Percentiles rank a stretch among this genome's conserved stretches.
phyloP scores from a whole-genome alignment of 768 basidiomycete genomes.

The Hydnomerulius pinastri region DNA sequence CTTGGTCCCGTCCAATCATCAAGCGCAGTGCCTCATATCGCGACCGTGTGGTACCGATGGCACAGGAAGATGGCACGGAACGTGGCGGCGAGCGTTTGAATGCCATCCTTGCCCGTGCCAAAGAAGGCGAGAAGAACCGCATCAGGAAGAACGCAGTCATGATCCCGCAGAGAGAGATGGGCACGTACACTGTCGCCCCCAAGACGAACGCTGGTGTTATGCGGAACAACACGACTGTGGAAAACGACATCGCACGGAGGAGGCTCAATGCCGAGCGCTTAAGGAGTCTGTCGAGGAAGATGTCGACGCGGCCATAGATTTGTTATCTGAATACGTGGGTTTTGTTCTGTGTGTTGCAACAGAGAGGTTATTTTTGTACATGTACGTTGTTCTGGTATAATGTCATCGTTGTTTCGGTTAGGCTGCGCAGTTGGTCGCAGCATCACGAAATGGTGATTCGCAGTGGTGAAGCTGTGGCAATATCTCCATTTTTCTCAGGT shows the following conservation, averaged over 20 bases:
- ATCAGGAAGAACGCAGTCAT: conserved; percentile 79
- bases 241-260: conserved; percentile 72
- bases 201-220: conserved; percentile 52
- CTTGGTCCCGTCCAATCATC: conserved; percentile 91
- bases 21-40: conserved; percentile 84
- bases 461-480: no score
- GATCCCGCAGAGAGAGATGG: conserved; percentile 77
- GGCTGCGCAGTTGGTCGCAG: background rate
- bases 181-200: conserved; percentile 82
- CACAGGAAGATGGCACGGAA: conserved; percentile 41
- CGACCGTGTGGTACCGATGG: conserved; percentile 67
- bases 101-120: conserved; percentile 67
- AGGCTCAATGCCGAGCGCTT: conserved; percentile 75
- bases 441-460: no score
- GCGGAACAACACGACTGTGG: conserved; percentile 60
- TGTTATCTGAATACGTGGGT: background rate
- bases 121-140: conserved; percentile 66
- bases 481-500: no score
- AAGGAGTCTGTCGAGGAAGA: conserved; percentile 58
- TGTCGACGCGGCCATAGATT: conserved; percentile 30
- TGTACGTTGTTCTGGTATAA: background rate
- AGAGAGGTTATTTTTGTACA: background rate
- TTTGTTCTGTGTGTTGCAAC: background rate
- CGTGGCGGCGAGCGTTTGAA: conserved; percentile 58
- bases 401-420: background rate